Conservation (phyloP, 2,329 filamentous ascomycete genomes). For the Microdochium paspali region DNA sequence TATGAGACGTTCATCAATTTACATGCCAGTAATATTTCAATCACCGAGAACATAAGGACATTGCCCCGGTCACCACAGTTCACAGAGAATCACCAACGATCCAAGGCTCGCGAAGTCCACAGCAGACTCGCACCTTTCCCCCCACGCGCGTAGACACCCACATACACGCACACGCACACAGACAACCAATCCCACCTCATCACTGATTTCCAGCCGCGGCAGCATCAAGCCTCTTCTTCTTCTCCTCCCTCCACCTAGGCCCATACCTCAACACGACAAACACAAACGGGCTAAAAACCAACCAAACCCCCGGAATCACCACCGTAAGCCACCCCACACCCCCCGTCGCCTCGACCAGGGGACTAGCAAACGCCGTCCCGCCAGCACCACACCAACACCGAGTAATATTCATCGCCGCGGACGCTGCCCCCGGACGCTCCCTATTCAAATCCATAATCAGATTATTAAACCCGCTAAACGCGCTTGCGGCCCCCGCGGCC, state of each 20-base stretch:
- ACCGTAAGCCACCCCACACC: constrained; percentile 32
- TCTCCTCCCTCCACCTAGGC: constrained; percentile 13
- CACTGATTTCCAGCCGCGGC: too few species aligned
- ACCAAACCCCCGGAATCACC: constrained; percentile 20
- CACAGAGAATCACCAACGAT: too few species aligned
- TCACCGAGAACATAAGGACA: too few species aligned
- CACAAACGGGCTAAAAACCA: constrained; percentile 19
- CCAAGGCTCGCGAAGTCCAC: too few species aligned
- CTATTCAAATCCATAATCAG: constrained; percentile 36
- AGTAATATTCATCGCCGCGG: constrained; percentile 33
- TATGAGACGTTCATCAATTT: too few species aligned
- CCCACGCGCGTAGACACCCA: too few species aligned
- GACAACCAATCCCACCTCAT: too few species aligned
- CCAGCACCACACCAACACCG: constrained; percentile 32
- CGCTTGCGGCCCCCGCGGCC: constrained; percentile 39
- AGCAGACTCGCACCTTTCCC: too few species aligned
- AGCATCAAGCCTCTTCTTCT: not conserved
- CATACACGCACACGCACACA: too few species aligned
- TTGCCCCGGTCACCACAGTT: too few species aligned
- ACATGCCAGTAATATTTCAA: too few species aligned
- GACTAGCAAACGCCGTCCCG: constrained; percentile 29
- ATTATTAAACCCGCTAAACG: constrained; percentile 31
- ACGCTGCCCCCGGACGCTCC: constrained; percentile 28
- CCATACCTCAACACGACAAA: constrained; percentile 18
- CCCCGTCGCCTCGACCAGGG: constrained; percentile 26